These are phyloP conservation scores for Cryptococcus neoformans DNA, from an alignment of 1,284 basidiomycete species.

Conservation along the genomic window DNA sequence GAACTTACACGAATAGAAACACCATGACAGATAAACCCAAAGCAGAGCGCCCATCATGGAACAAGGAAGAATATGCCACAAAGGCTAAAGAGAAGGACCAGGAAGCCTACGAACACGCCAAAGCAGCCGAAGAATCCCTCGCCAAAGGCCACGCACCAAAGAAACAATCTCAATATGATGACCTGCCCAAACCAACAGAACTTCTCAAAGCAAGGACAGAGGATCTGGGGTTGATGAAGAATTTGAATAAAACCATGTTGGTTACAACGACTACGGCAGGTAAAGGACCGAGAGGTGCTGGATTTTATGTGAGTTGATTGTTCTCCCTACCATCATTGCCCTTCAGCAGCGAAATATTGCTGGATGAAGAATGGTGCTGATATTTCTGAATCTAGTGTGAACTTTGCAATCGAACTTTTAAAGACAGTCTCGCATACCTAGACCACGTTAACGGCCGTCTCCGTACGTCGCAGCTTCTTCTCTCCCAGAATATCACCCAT, in stretches of 20 bases:
- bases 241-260: constrained; percentile 86
- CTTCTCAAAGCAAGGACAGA: constrained; percentile 78
- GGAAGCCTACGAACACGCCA: constrained; percentile 37
- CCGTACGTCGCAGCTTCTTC: constrained; percentile 60
- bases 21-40: background rate
- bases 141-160: constrained; percentile 63
- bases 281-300: constrained; percentile 76
- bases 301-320: constrained; percentile 61
- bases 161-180: constrained; percentile 9
- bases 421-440: constrained; percentile 88
- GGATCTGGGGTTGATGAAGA: constrained; percentile 83
- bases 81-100: constrained; percentile 48
- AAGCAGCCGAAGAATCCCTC: constrained; percentile 51
- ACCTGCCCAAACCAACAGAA: constrained; percentile 84
- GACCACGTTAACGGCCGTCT: constrained; percentile 94
- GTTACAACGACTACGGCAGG: constrained; percentile 67
- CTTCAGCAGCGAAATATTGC: too few species aligned
- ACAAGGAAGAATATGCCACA: constrained; percentile 48
- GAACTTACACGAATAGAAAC: too few species aligned
- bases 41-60: constrained; percentile 38
- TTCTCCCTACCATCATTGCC: constrained; percentile 1
- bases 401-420: constrained; percentile 82
- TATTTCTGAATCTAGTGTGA: constrained; percentile 59
- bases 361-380: background rate
- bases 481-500: background rate